A percentile compares a stretch with the other conserved stretches of the same genome.
Evolutionary conservation across 805 yeast species (phyloP).

Genomic region (Yamadazyma ubonensis): DNA sequence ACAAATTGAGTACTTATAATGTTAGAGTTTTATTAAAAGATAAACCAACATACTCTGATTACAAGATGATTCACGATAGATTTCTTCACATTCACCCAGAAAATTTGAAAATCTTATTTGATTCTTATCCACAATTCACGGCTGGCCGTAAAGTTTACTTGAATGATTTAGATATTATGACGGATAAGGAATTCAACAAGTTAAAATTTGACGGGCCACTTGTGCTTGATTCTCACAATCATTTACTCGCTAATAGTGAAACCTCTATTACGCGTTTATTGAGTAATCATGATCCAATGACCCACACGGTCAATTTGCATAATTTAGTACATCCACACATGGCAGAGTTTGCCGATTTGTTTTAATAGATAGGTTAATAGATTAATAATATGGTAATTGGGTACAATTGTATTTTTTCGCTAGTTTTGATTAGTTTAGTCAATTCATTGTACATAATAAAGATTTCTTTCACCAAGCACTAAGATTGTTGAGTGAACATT

Average conservation of each 20-base stretch:
- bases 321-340: slow-evolving; percentile 40
- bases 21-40: slow-evolving; percentile 14
- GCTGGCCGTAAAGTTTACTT: slow-evolving; percentile 12
- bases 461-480: too few species aligned
- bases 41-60: slow-evolving; percentile 25
- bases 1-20: slow-evolving; percentile 11
- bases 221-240: slow-evolving; percentile 38
- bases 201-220: slow-evolving; percentile 22
- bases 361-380: slow-evolving; percentile 19
- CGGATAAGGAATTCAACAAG: slow-evolving; percentile 14
- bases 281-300: slow-evolving; percentile 33
- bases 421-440: neutral
- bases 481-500: too few species aligned
- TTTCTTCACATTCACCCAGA: slow-evolving; percentile 37
- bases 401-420: neutral
- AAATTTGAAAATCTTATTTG: slow-evolving; percentile 25
- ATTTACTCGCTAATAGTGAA: slow-evolving; percentile 41
- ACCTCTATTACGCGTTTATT: slow-evolving; percentile 37
- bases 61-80: slow-evolving; percentile 24
- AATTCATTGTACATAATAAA: neutral
- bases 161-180: slow-evolving; percentile 16
- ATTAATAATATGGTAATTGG: neutral
- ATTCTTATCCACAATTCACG: slow-evolving; percentile 12
- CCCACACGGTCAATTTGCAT: slow-evolving; percentile 19
- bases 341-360: slow-evolving; percentile 47